A percentile compares a stretch with the other conserved stretches of the same genome.
Evolutionary conservation across 208 protist genomes (phyloP).

Genomic region (Phytomonas francai): DNA sequence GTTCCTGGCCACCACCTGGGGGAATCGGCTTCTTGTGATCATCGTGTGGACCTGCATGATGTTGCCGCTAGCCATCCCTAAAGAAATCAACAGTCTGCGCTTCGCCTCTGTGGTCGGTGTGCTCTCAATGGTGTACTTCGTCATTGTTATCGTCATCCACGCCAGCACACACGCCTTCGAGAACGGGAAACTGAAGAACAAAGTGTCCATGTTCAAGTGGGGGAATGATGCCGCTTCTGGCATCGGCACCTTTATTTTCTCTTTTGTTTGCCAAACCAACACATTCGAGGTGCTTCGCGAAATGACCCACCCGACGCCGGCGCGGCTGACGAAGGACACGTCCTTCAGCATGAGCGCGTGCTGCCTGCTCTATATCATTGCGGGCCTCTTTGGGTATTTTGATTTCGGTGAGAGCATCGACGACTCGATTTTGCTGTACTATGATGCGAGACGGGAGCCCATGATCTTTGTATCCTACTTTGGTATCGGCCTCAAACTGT

Average conservation of each 20-base stretch:
- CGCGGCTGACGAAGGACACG: slow-evolving; percentile 39
- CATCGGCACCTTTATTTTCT: slow-evolving; percentile 78
- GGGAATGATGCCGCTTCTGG: slow-evolving; percentile 54
- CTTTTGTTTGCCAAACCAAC: slow-evolving; percentile 76
- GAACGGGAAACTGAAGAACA: slow-evolving; percentile 40
- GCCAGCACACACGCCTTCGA: slow-evolving; percentile 40
- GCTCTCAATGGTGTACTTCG: slow-evolving; percentile 68
- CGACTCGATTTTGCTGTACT: slow-evolving; percentile 55
- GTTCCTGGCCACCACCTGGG: slow-evolving; percentile 35
- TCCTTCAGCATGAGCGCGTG: slow-evolving; percentile 47
- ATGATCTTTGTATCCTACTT: slow-evolving; percentile 55
- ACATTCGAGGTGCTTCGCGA: slow-evolving; percentile 71
- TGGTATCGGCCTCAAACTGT: slow-evolving; percentile 66
- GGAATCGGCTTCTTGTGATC: slow-evolving; percentile 47
- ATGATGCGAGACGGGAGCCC: slow-evolving; percentile 32
- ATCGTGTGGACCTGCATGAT: slow-evolving; percentile 63
- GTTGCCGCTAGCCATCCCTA: slow-evolving; percentile 70
- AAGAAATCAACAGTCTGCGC: slow-evolving; percentile 81
- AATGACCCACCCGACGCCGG: slow-evolving; percentile 35
- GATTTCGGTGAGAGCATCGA: slow-evolving; percentile 51
- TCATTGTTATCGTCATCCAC: slow-evolving; percentile 69
- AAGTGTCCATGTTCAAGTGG: slow-evolving; percentile 45
- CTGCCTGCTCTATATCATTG: slow-evolving; percentile 48
- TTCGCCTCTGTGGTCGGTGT: slow-evolving; percentile 71
- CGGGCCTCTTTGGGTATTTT: slow-evolving; percentile 72